These are phyloP conservation scores for Musa schizocarpa DNA, from an alignment of 176 grass and related monocot genomes.

Conservation along the genomic window DNA sequence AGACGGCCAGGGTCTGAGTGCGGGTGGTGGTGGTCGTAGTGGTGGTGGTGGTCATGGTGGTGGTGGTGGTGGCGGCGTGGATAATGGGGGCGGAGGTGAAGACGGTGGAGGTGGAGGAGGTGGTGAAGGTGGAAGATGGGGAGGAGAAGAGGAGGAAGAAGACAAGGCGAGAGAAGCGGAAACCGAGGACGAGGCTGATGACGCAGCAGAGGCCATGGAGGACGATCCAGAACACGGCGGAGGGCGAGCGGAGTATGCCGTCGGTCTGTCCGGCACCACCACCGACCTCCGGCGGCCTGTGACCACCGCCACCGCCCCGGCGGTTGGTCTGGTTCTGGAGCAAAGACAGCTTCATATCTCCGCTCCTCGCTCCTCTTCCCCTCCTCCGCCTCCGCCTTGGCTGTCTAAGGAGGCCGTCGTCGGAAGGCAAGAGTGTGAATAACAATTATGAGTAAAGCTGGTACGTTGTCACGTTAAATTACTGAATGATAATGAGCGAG, in stretches of 20 bases:
- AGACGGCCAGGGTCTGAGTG: not conserved
- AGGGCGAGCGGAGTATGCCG: constrained; percentile 18
- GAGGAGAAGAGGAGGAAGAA: constrained; percentile 46
- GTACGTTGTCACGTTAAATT: too few species aligned
- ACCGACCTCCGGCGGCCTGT: not conserved
- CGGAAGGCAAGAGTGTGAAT: too few species aligned
- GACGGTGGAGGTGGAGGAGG: not conserved
- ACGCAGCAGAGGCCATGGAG: constrained; percentile 22
- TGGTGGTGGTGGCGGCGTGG: not conserved
- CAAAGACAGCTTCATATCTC: constrained; percentile 45
- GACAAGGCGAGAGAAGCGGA: constrained; percentile 65
- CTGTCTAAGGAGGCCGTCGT: not conserved
- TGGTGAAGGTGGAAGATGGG: constrained; percentile 3
- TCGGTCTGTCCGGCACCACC: not conserved
- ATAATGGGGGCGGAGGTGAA: constrained; percentile 5
- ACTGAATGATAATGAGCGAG: not conserved
- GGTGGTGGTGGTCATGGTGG: constrained; percentile 11
- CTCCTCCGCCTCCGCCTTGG: not conserved
- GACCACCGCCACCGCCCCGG: constrained; percentile 14
- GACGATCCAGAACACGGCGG: constrained; percentile 1
- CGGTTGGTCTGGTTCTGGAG: constrained; percentile 7
- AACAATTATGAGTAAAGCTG: too few species aligned
- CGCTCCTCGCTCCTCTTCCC: not conserved
- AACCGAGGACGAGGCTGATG: constrained; percentile 67
- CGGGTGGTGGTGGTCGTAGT: constrained; percentile 13